A percentile compares a stretch with the other conserved stretches of the same genome.
phyloP scores from a whole-genome alignment of 345 rosid genomes.

The Dipteronia dyeriana region DNA sequence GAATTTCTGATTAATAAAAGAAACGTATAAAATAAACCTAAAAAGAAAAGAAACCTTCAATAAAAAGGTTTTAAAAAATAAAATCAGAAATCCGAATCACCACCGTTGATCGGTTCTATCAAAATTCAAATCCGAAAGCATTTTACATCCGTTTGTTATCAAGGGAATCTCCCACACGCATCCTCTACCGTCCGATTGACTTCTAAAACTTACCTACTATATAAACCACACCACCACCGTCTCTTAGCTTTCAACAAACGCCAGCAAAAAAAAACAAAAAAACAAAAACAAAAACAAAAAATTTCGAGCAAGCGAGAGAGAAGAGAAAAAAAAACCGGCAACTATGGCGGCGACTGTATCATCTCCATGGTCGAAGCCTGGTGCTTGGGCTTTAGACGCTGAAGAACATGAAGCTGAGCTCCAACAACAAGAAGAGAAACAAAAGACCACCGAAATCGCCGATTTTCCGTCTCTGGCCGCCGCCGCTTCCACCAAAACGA shows the following conservation, averaged over 20 bases:
- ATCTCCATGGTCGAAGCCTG: constrained; percentile 94
- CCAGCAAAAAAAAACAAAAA: constrained; percentile 22
- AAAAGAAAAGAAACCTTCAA: too few species aligned
- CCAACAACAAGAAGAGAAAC: constrained; percentile 37
- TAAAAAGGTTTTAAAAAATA: too few species aligned
- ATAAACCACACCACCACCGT: constrained; percentile 8
- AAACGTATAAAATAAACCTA: too few species aligned
- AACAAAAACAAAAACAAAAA: not conserved
- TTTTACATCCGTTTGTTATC: not conserved
- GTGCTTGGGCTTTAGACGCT: constrained; percentile 93
- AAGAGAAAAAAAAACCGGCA: not conserved
- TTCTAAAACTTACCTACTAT: not conserved
- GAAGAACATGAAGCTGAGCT: constrained; percentile 80
- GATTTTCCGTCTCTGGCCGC: constrained; percentile 73
- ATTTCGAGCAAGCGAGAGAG: constrained; percentile 9
- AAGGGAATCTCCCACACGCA: not conserved
- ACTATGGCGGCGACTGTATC: constrained; percentile 82
- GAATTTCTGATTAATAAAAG: too few species aligned
- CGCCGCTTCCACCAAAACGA: constrained; percentile 66
- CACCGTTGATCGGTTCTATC: too few species aligned
- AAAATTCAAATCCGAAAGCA: not conserved
- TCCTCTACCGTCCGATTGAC: constrained; percentile 48
- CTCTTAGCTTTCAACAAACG: constrained; percentile 37
- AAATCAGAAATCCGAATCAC: too few species aligned
- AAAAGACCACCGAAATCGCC: not conserved